Evolutionary conservation across 495 filamentous ascomycete genomes (phyloP).

Genomic region (Hyaloscypha finlandica): DNA sequence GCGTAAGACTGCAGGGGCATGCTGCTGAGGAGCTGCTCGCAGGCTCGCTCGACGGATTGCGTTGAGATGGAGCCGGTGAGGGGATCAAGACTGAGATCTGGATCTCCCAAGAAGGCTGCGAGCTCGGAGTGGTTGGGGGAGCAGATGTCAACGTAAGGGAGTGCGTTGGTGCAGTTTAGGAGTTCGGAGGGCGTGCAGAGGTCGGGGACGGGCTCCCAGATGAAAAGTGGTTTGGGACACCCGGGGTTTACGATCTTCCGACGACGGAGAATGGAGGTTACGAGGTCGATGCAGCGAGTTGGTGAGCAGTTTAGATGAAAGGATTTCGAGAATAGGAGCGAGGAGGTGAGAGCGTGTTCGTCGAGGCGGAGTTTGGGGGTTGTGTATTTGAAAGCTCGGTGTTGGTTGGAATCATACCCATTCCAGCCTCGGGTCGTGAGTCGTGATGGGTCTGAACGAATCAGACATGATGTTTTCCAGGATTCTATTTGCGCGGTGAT

Average conservation of each 20-base stretch:
- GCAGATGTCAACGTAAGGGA: slow-evolving; percentile 77
- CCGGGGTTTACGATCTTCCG: slow-evolving; percentile 25
- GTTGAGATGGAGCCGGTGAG: slow-evolving; percentile 53
- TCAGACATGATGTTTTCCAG: slow-evolving; percentile 72
- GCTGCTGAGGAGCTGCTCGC: slow-evolving; percentile 51
- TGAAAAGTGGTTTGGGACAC: slow-evolving; percentile 63
- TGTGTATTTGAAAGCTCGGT: slow-evolving; percentile 78
- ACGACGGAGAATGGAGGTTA: slow-evolving; percentile 58
- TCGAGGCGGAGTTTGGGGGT: slow-evolving; percentile 84
- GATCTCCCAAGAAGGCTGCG: slow-evolving; percentile 70
- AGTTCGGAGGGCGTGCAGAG: slow-evolving; percentile 77
- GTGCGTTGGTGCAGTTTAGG: slow-evolving; percentile 67
- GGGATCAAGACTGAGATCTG: slow-evolving; percentile 44
- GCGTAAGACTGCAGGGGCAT: slow-evolving; percentile 57
- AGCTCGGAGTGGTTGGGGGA: slow-evolving; percentile 89
- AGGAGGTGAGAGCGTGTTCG: slow-evolving; percentile 51
- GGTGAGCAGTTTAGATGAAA: slow-evolving; percentile 91
- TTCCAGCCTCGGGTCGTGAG: slow-evolving; percentile 92
- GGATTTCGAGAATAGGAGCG: slow-evolving; percentile 67
- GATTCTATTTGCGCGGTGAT: slow-evolving; percentile 61
- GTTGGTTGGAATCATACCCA: slow-evolving; percentile 61
- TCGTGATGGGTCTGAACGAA: slow-evolving; percentile 65
- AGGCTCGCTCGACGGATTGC: slow-evolving; percentile 50
- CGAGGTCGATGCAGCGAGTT: slow-evolving; percentile 71
- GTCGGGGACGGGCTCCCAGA: slow-evolving; percentile 96